These are phyloP conservation scores for Euphorbia tirucalli DNA, from an alignment of 345 rosid species.

Conservation along the genomic window DNA sequence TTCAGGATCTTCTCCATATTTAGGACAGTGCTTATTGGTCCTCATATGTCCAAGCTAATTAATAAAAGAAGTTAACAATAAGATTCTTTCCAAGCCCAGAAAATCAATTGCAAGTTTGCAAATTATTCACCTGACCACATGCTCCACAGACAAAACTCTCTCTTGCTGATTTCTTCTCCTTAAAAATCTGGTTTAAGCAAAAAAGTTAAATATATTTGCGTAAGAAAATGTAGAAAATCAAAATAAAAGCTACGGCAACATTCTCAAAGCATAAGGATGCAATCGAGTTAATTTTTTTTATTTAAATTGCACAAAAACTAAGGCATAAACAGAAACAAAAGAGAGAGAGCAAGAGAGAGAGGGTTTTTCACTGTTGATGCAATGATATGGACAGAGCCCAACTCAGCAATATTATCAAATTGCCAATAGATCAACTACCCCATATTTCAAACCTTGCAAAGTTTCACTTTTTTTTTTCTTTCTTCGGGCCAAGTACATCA, in stretches of 20 bases:
- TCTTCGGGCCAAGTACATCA: not conserved
- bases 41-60: conserved; percentile 97
- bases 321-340: too few species aligned
- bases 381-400: not conserved
- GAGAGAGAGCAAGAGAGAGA: not conserved
- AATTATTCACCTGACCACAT: conserved; percentile 75
- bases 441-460: conserved; percentile 2
- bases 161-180: conserved; percentile 96
- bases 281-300: not conserved
- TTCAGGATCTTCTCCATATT: conserved; percentile 80
- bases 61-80: conserved; percentile 20
- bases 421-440: not conserved
- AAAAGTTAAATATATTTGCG: not conserved
- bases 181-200: conserved; percentile 46
- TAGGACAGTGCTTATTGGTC: conserved; percentile 96
- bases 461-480: too few species aligned
- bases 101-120: conserved; percentile 1
- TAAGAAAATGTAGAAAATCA: not conserved
- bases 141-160: conserved; percentile 95
- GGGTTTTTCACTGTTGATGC: not conserved
- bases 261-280: not conserved
- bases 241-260: not conserved
- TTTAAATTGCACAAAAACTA: too few species aligned
- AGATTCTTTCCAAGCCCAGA: conserved; percentile 4
- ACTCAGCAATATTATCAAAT: not conserved